Conservation (phyloP, 305 asterid species). For the Rubia occidens region DNA sequence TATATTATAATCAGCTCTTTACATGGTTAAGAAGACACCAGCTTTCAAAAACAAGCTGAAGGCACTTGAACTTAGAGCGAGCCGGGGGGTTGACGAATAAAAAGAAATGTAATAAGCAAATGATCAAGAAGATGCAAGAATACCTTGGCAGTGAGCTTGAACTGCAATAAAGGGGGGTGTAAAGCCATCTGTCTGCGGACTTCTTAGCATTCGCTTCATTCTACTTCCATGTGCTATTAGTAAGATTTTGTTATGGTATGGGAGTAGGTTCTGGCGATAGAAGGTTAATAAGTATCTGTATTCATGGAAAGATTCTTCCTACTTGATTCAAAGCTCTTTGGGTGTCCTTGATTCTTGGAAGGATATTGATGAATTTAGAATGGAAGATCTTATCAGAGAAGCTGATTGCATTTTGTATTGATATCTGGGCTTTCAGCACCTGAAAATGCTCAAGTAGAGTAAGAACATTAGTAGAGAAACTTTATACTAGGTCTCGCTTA, state of each 20-base stretch:
- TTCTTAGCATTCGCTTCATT: constrained; percentile 61
- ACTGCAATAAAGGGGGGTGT: constrained; percentile 76
- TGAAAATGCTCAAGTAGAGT: too few relatives aligned
- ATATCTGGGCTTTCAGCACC: too few relatives aligned
- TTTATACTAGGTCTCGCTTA: background rate
- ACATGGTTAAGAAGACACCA: constrained; percentile 92
- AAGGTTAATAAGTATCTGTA: constrained; percentile 60
- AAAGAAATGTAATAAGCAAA: constrained; percentile 73
- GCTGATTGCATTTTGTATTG: too few relatives aligned
- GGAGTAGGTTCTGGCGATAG: constrained; percentile 79
- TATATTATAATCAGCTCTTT: too few relatives aligned
- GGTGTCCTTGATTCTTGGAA: constrained; percentile 64
- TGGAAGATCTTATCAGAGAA: background rate
- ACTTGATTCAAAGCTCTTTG: constrained; percentile 63
- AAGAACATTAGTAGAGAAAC: too few relatives aligned
- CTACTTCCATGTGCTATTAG: constrained; percentile 76
- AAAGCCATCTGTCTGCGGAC: constrained; percentile 85
- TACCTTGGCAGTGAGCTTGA: constrained; percentile 90
- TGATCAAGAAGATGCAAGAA: constrained; percentile 68
- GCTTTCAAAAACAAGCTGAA: constrained; percentile 86
- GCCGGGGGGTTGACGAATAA: constrained; percentile 67
- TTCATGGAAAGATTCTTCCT: constrained; percentile 80
- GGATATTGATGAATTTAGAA: constrained; percentile 39
- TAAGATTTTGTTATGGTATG: constrained; percentile 76
- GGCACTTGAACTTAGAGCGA: constrained; percentile 88